phyloP scores from a whole-genome alignment of 2,329 filamentous ascomycete species.

The Botrytis galanthina region DNA sequence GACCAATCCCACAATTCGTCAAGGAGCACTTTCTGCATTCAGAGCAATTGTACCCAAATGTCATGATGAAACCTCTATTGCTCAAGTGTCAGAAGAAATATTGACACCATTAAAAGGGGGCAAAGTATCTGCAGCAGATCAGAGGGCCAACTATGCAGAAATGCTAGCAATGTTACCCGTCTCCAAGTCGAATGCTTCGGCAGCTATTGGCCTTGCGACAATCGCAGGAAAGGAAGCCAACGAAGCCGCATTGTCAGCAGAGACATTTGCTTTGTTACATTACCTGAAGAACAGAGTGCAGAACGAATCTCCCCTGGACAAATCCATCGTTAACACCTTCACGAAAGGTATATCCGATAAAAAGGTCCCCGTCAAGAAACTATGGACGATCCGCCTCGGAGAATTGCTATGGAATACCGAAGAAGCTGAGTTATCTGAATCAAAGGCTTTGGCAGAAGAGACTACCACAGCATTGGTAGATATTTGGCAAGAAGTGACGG shows the following conservation, averaged over 20 bases:
- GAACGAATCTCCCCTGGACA: constrained; percentile 60
- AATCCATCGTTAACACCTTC: constrained; percentile 66
- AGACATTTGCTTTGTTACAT: constrained; percentile 68
- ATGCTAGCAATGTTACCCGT: constrained; percentile 67
- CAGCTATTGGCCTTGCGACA: constrained; percentile 63
- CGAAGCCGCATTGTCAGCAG: constrained; percentile 74
- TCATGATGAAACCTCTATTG: constrained; percentile 55
- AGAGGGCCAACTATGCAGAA: constrained; percentile 78
- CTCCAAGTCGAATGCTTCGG: constrained; percentile 59
- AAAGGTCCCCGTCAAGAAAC: constrained; percentile 69
- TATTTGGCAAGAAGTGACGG: constrained; percentile 72
- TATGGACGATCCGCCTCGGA: constrained; percentile 77
- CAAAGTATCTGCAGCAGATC: constrained; percentile 81
- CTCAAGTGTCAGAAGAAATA: constrained; percentile 74
- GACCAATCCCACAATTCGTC: constrained; percentile 74
- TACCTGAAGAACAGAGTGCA: constrained; percentile 62
- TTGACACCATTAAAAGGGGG: constrained; percentile 74
- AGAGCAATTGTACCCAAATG: constrained; percentile 63
- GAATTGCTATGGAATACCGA: constrained; percentile 63
- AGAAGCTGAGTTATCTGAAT: constrained; percentile 47
- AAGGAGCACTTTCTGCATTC: constrained; percentile 74
- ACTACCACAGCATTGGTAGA: constrained; percentile 58
- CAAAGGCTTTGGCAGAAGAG: constrained; percentile 53
- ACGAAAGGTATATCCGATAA: constrained; percentile 85
- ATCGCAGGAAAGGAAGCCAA: constrained; percentile 83